Conservation (phyloP, 495 filamentous ascomycete genomes). For the Sordaria brevicollis region DNA sequence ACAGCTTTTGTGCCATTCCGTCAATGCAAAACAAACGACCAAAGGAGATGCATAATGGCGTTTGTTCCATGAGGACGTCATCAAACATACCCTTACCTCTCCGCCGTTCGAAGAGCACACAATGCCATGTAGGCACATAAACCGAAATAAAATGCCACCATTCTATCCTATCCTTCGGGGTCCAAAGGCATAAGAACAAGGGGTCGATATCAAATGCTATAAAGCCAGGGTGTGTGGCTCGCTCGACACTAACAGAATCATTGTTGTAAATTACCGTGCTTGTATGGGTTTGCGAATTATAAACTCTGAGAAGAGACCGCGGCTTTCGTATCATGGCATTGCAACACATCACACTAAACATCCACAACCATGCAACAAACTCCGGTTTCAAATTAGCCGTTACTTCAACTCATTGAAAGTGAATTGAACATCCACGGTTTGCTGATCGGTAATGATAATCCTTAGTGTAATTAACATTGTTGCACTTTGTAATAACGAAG, state of each 20-base stretch:
- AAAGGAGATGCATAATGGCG: not conserved
- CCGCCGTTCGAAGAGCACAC: no score
- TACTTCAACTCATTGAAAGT: not conserved
- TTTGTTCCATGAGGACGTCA: not conserved
- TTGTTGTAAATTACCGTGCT: not conserved
- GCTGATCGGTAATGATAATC: constrained; percentile 16
- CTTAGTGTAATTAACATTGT: constrained; percentile 15
- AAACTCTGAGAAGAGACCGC: no score
- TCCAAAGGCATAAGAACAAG: not conserved
- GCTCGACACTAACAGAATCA: not conserved
- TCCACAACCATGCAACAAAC: not conserved
- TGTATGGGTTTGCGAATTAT: no score
- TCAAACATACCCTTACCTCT: not conserved
- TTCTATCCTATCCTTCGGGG: no score
- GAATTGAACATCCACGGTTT: not conserved
- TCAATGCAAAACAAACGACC: not conserved
- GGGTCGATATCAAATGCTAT: not conserved
- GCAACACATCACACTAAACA: no score
- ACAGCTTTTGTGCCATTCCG: not conserved
- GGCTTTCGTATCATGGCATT: no score
- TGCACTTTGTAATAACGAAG: constrained; percentile 18
- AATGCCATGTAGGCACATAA: no score
- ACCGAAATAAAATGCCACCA: not conserved
- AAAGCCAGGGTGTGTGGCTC: not conserved
- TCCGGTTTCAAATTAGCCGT: not conserved